A percentile compares a stretch with the other conserved stretches of the same genome.
Conservation (phyloP, 169 alveolate species). For the Perkinsus marinus region DNA sequence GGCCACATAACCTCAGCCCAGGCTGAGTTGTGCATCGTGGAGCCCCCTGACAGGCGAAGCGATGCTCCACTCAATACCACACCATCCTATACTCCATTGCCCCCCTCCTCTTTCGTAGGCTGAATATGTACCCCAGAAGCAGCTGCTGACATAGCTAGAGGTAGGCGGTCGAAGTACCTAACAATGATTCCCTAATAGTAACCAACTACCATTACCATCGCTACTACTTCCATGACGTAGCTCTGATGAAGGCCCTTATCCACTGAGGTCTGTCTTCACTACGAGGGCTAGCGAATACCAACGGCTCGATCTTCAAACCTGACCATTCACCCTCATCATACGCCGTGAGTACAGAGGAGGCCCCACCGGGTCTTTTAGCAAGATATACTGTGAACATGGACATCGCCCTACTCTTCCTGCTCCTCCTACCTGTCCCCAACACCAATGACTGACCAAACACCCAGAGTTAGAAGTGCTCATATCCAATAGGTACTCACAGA, state of each 20-base stretch:
- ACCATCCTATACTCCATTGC: background rate
- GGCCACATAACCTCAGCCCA: background rate
- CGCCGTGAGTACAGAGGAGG: background rate
- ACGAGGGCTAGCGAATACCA: background rate
- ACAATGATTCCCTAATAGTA: background rate
- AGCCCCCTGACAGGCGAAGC: background rate
- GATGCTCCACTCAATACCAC: no score
- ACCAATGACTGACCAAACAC: background rate
- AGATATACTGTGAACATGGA: background rate
- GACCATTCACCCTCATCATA: background rate
- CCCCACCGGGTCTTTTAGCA: background rate
- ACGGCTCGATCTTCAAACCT: background rate
- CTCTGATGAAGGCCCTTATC: background rate
- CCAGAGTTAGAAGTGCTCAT: background rate
- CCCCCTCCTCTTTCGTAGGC: background rate
- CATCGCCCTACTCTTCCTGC: background rate
- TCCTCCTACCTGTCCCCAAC: background rate
- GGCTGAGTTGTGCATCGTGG: background rate
- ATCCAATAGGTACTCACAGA: background rate
- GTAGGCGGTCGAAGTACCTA: background rate
- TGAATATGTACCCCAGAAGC: background rate
- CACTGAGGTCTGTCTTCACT: background rate
- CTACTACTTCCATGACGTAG: background rate
- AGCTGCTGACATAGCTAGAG: background rate
- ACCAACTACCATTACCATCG: background rate